These are phyloP conservation scores for Inga laurina DNA, from an alignment of 306 rosid genomes.

Conservation along the genomic window DNA sequence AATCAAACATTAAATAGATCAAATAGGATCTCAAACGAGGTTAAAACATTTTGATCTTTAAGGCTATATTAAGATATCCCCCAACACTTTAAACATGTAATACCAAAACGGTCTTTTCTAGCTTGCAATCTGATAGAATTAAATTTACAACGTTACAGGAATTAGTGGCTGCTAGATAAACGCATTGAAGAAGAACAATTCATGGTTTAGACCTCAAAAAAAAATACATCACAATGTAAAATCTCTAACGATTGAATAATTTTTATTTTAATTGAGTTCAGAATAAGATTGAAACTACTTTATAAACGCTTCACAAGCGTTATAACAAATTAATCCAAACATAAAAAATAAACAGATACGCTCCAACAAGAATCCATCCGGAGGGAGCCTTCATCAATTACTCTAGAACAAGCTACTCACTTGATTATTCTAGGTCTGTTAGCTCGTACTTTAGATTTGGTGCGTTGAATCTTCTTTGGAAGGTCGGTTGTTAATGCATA, in stretches of 20 bases:
- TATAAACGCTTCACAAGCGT: neutral
- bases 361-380: neutral
- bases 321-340: neutral
- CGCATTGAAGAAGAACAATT: neutral
- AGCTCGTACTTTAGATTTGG: conserved; percentile 56
- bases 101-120: neutral
- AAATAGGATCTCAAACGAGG: too few species aligned
- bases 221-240: neutral
- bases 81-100: too few species aligned
- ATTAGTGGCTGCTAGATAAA: neutral
- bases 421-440: conserved; percentile 77
- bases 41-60: too few species aligned
- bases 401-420: conserved; percentile 40
- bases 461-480: conserved; percentile 60
- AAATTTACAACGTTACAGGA: neutral
- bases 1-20: too few species aligned
- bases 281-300: neutral
- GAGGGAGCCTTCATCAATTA: neutral
- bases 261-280: neutral
- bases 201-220: neutral
- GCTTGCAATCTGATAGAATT: neutral
- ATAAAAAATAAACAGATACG: neutral
- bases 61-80: too few species aligned
- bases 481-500: conserved; percentile 72
- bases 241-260: neutral